Conservation (phyloP, 768 basidiomycete species). For the Pleurotus platypus region DNA sequence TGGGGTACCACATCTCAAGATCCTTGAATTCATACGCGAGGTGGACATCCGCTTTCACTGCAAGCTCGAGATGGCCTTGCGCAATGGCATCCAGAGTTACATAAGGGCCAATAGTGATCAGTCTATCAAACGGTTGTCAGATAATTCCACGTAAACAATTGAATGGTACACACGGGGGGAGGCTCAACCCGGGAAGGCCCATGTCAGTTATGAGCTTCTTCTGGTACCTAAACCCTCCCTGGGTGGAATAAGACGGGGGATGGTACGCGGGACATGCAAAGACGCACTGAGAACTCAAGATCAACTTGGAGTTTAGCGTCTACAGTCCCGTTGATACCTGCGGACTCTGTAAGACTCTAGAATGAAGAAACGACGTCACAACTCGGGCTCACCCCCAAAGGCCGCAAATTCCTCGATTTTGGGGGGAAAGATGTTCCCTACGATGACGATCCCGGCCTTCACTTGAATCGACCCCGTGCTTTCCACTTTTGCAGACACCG, state of each 20-base stretch:
- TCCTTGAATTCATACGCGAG: background rate
- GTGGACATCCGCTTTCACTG: background rate
- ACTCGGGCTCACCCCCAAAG: background rate
- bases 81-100: background rate
- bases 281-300: background rate
- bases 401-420: background rate
- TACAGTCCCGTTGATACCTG: background rate
- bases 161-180: background rate
- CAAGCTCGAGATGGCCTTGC: background rate
- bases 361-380: too few relatives aligned
- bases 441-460: background rate
- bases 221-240: background rate
- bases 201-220: constrained; percentile 1
- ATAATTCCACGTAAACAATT: background rate
- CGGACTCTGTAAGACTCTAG: too few relatives aligned
- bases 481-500: background rate
- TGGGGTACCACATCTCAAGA: constrained; percentile 1
- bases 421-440: background rate
- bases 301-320: background rate
- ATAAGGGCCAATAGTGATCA: background rate
- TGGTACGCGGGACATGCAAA: too few relatives aligned
- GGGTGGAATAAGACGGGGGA: too few relatives aligned
- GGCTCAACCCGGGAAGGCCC: background rate
- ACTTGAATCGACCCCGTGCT: background rate
- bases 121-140: background rate